Evolutionary conservation across 2,329 filamentous ascomycete genomes (phyloP), one percentile per base, ranked within the genome.

Genomic region (Aspergillus ibericus): DNA sequence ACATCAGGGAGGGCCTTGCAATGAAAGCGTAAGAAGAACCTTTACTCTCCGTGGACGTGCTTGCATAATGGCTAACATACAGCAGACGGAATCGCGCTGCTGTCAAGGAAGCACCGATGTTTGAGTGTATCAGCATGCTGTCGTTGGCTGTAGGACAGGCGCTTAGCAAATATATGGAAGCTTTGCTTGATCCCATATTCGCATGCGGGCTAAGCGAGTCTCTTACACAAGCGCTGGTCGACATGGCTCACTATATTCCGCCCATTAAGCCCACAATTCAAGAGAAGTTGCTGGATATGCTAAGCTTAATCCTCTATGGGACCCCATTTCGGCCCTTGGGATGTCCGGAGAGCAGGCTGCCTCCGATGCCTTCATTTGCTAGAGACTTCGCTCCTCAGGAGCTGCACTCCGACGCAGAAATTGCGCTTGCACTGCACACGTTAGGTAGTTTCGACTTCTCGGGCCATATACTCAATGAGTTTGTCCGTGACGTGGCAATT

Each of bases 161-260:
- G 0, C 82, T 99, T 54, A 98, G 92, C 82, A 99, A 98, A 77
- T 97, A 98, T 72, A 97, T 99, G 87, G 93, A 97, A 72, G 91
- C 93, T 12, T 80, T 99, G 27, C 83, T 99, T 9, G 93, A 97
- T 67, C 93, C 96, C 10, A 97, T 99, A 59, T 99, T 99, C 75
- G 93, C 92, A 15, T 99, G 95, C 72, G 95, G 96, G 50, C 82
- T 99, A 53, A 97, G 92, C 36, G 90, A 93, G 57, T 95, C 96
- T 65, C 83, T 99, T 22, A 97, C 93, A 0, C 93, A 98, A 72
- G 96, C 96, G 2, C 81, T 99, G 55, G 93, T 98, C 20, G 96
- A 99, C 70, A 97, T 99, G 91, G 95, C 95, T 27, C 96, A 98
- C 72, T 98, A 99, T 72, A 97, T 99, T 48, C 95, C 93, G 0